These are phyloP conservation scores for Lignosus rhinocerotis DNA, from an alignment of 1,284 basidiomycete species.

Conservation along the genomic window DNA sequence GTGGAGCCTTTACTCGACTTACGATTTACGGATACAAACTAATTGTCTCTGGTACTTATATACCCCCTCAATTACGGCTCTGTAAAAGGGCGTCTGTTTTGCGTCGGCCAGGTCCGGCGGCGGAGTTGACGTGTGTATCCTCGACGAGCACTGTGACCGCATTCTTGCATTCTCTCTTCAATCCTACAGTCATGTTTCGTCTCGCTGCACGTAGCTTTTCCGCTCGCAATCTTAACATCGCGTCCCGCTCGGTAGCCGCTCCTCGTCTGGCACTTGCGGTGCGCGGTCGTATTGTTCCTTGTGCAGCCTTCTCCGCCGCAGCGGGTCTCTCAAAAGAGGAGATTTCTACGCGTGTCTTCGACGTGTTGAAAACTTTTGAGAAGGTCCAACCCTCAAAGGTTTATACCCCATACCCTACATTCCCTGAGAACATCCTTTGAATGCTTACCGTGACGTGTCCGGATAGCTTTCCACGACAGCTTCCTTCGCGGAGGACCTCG, in stretches of 20 bases:
- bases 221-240: slow-evolving; percentile 30
- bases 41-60: no score
- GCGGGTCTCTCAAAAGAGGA: slow-evolving; percentile 73
- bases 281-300: slow-evolving; percentile 36
- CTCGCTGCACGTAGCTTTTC: slow-evolving; percentile 38
- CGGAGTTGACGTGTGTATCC: slow-evolving; percentile 21
- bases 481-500: slow-evolving; percentile 86
- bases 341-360: slow-evolving; percentile 83
- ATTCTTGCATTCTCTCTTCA: slow-evolving; percentile 10
- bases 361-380: slow-evolving; percentile 93
- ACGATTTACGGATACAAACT: no score
- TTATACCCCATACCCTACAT: slow-evolving; percentile 7
- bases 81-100: not conserved
- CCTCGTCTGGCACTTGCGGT: slow-evolving; percentile 31
- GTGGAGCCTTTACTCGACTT: no score
- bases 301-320: slow-evolving; percentile 75
- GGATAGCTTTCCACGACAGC: slow-evolving; percentile 72
- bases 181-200: slow-evolving; percentile 41
- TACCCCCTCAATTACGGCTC: no score
- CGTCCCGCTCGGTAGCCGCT: slow-evolving; percentile 16
- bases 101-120: slow-evolving; percentile 21
- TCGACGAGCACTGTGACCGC: slow-evolving; percentile 14
- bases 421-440: slow-evolving; percentile 4
- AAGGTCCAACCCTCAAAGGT: slow-evolving; percentile 91
- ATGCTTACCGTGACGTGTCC: not conserved